These are phyloP conservation scores for Sporobolus alterniflorus DNA, from an alignment of 202 grass and related monocot species.

Conservation along the genomic window DNA sequence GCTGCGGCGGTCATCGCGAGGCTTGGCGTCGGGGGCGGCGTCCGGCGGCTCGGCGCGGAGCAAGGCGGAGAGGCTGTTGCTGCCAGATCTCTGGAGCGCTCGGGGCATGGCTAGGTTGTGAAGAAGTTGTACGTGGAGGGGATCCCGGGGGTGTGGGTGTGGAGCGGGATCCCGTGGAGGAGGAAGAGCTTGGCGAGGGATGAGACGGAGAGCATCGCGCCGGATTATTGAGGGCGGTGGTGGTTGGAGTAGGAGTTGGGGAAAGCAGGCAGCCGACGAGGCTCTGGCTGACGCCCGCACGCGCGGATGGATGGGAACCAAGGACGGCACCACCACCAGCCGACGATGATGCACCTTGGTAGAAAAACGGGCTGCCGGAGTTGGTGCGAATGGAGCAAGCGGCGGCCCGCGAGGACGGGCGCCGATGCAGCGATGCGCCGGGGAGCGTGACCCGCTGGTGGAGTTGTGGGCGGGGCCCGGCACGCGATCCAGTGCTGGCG, in stretches of 20 bases:
- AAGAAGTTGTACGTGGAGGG: slow-evolving; percentile 38
- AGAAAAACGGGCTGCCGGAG: background rate
- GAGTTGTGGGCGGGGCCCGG: too few relatives aligned
- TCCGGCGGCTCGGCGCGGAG: slow-evolving; percentile 47
- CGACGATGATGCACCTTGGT: background rate
- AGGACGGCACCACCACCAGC: too few relatives aligned
- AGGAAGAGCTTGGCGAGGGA: slow-evolving; percentile 39
- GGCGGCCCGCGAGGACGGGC: slow-evolving; percentile 28
- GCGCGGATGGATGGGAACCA: background rate
- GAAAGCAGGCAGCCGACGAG: slow-evolving; percentile 34
- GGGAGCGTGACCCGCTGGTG: background rate
- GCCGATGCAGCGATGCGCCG: background rate
- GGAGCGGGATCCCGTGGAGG: slow-evolving; percentile 40
- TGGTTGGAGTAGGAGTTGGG: slow-evolving; percentile 35
- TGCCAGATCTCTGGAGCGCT: slow-evolving; percentile 59
- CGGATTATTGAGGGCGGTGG: background rate
- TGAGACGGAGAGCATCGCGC: slow-evolving; percentile 41
- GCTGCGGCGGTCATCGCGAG: background rate
- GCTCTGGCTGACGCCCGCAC: background rate
- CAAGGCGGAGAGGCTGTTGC: slow-evolving; percentile 61
- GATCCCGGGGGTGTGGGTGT: slow-evolving; percentile 17
- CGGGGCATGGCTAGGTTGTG: slow-evolving; percentile 39
- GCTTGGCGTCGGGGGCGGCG: slow-evolving; percentile 34
- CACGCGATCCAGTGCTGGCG: background rate
- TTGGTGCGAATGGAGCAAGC: background rate